Percentiles rank a stretch among this genome's conserved stretches.
Conservation (phyloP, 2,329 filamentous ascomycete species). For the Dissoconium aciculare region DNA sequence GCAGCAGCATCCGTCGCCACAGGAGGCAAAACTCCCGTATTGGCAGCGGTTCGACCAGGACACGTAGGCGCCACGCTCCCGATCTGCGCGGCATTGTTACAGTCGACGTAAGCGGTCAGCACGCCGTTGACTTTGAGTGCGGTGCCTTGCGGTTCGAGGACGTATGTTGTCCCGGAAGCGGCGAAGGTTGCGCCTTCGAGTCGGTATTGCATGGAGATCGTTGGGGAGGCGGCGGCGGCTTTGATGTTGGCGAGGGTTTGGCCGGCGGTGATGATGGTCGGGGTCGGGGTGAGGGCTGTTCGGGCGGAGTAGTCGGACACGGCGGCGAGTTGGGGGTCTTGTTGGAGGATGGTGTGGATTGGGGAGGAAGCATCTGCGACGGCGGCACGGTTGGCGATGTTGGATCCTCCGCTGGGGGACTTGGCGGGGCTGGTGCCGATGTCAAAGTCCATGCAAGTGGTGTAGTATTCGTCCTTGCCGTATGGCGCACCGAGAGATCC, state of each 20-base stretch:
- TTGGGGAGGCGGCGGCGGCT: neutral
- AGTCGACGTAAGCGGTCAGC: neutral
- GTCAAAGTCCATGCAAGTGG: conserved; percentile 42
- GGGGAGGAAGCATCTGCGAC: neutral
- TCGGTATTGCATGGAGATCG: neutral
- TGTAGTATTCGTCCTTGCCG: conserved; percentile 43
- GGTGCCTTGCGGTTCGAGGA: neutral
- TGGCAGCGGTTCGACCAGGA: neutral
- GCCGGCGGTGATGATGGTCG: conserved; percentile 7
- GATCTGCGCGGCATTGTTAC: neutral
- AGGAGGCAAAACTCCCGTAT: neutral
- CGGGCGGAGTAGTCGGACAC: conserved; percentile 27
- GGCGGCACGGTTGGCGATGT: conserved; percentile 5
- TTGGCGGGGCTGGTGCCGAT: conserved; percentile 30
- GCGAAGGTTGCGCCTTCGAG: neutral
- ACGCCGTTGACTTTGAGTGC: neutral
- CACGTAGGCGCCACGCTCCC: neutral
- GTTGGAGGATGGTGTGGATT: neutral
- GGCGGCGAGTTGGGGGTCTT: conserved; percentile 27
- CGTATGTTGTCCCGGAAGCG: neutral
- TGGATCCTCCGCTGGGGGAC: conserved; percentile 4
- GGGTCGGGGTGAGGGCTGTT: conserved; percentile 24
- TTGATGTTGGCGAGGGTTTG: conserved; percentile 1
- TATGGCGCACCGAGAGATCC: conserved; percentile 27
- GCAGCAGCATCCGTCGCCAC: neutral